Percentiles rank a stretch among this genome's conserved stretches.
Evolutionary conservation across 805 yeast genomes (phyloP).

Genomic region (Clavispora santaluciae): DNA sequence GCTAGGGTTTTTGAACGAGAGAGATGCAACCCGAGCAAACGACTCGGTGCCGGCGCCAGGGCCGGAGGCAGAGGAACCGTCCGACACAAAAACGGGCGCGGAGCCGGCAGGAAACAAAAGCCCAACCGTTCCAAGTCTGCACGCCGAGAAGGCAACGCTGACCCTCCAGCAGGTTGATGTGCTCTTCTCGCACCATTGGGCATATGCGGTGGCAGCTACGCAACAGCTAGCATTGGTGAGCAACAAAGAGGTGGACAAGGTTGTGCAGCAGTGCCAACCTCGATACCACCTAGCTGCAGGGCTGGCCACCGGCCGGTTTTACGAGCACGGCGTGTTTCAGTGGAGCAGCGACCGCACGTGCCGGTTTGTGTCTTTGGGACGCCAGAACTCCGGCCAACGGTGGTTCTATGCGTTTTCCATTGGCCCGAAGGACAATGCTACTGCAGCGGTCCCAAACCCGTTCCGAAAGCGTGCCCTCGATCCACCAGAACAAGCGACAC

Average conservation of each 20-base stretch:
- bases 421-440: constrained; percentile 15
- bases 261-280: constrained; percentile 47
- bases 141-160: constrained; percentile 12
- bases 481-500: too few species aligned
- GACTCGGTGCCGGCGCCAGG: too few species aligned
- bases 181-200: constrained; percentile 59
- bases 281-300: constrained; percentile 65
- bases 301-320: constrained; percentile 40
- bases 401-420: constrained; percentile 74
- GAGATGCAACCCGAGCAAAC: too few species aligned
- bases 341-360: constrained; percentile 50
- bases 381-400: constrained; percentile 47
- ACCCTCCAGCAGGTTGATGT: constrained; percentile 40
- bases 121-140: too few species aligned
- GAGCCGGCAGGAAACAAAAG: constrained; percentile 3
- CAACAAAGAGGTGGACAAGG: constrained; percentile 38
- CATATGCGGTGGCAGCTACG: constrained; percentile 44
- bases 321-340: constrained; percentile 53
- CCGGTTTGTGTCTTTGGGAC: constrained; percentile 62
- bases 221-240: constrained; percentile 43
- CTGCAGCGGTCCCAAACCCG: constrained; percentile 18
- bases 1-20: constrained; percentile 41
- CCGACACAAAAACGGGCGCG: constrained; percentile 2
- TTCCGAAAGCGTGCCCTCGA: constrained; percentile 15
- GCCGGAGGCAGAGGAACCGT: constrained; percentile 10